These are phyloP conservation scores for Yamadazyma dushanensis DNA, from an alignment of 1,139 yeast genomes.

Conservation along the genomic window DNA sequence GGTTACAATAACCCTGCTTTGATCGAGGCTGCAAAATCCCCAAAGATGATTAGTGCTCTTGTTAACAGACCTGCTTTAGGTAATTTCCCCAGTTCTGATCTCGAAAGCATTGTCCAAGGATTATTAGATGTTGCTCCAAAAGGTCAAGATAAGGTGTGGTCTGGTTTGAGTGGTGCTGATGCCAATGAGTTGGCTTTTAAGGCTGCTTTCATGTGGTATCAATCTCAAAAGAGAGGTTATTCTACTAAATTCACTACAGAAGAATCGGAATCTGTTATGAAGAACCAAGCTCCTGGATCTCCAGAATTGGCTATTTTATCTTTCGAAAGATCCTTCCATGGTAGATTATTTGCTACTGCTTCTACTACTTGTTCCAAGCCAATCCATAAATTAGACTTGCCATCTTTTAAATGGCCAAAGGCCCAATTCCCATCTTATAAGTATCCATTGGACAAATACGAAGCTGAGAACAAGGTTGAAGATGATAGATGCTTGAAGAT, in stretches of 20 bases:
- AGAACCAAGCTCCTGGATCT: constrained; percentile 69
- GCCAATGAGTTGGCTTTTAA: constrained; percentile 84
- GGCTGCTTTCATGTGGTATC: constrained; percentile 80
- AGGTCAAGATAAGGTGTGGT: constrained; percentile 69
- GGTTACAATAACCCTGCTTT: constrained; percentile 78
- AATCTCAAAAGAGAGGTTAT: constrained; percentile 58
- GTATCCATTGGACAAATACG: constrained; percentile 66
- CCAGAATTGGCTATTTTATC: constrained; percentile 75
- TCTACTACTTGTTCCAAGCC: constrained; percentile 82
- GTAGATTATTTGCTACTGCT: constrained; percentile 77
- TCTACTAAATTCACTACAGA: constrained; percentile 51
- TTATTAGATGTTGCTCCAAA: constrained; percentile 68
- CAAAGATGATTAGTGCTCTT: constrained; percentile 65
- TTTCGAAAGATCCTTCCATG: constrained; percentile 77
- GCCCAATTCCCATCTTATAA: constrained; percentile 76
- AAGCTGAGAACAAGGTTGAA: constrained; percentile 57
- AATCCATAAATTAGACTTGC: constrained; percentile 79
- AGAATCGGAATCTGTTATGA: constrained; percentile 64
- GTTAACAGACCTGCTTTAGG: constrained; percentile 77
- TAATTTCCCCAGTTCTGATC: constrained; percentile 68
- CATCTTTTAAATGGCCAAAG: constrained; percentile 85
- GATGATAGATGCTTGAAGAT: constrained; percentile 64
- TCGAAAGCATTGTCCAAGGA: constrained; percentile 55
- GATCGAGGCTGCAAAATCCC: constrained; percentile 58
- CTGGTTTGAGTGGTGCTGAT: constrained; percentile 79